These are phyloP conservation scores for Alternaria ventricosa DNA, from an alignment of 2,329 filamentous ascomycete species.

Conservation along the genomic window DNA sequence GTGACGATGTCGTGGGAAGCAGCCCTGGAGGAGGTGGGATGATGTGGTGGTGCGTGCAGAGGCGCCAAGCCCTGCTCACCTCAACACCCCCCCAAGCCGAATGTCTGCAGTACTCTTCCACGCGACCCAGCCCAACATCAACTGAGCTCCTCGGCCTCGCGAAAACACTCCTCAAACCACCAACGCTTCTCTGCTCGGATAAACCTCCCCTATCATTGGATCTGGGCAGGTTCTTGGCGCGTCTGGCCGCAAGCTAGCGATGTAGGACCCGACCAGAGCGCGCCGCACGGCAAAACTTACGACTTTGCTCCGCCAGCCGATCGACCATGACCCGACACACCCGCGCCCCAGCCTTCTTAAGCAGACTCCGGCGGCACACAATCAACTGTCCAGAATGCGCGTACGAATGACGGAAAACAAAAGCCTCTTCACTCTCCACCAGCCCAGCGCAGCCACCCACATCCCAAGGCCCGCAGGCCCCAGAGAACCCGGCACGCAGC, in stretches of 20 bases:
- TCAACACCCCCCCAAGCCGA: not conserved
- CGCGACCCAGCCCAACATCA: not conserved
- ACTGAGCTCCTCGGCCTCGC: too few species aligned
- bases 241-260: not conserved
- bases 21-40: not conserved
- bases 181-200: not conserved
- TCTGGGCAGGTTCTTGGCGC: not conserved
- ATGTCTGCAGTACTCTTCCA: not conserved
- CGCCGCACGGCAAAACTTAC: not conserved
- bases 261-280: not conserved
- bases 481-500: not conserved
- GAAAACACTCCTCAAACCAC: fast-evolving
- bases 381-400: not conserved
- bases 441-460: not conserved
- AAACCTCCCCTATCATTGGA: not conserved
- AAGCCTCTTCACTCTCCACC: not conserved
- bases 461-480: not conserved
- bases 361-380: not conserved
- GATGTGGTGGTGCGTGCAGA: not conserved
- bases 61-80: not conserved
- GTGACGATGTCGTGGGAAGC: not conserved
- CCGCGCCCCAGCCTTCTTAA: too few species aligned
- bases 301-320: not conserved
- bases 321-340: not conserved
- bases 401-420: not conserved